Percentiles rank a stretch among this genome's conserved stretches.
These are phyloP conservation scores for Pythium phragmitis DNA, from an alignment of 352 stramenopile species.

Conservation along the genomic window DNA sequence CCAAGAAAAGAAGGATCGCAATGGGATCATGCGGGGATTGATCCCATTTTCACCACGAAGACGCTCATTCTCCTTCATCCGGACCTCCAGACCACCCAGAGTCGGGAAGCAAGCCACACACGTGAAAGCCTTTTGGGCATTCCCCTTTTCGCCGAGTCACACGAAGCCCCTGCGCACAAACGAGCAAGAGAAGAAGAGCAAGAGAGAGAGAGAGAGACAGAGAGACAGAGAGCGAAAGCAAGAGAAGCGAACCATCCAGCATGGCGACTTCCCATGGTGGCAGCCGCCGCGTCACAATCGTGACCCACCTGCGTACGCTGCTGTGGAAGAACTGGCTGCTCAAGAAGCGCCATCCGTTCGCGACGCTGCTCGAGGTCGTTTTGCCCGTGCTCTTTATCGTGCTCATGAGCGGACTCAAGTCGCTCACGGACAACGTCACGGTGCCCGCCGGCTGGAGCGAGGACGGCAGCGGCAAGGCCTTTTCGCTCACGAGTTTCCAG, in stretches of 20 bases:
- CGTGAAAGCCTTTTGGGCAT: too few species aligned
- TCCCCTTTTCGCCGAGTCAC: too few species aligned
- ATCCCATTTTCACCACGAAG: too few species aligned
- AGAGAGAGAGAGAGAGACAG: too few species aligned
- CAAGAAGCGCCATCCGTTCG: conserved; percentile 56
- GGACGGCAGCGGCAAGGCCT: conserved; percentile 12
- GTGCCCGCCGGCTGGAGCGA: conserved; percentile 57
- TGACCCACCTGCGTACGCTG: conserved; percentile 33
- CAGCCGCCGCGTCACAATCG: conserved; percentile 4
- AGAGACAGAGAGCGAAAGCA: too few species aligned
- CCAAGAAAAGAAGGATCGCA: too few species aligned
- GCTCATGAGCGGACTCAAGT: conserved; percentile 49
- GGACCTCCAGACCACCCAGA: too few species aligned
- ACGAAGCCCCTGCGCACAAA: too few species aligned
- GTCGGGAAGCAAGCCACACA: too few species aligned
- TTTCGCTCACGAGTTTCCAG: conserved; percentile 31
- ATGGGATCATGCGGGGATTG: too few species aligned
- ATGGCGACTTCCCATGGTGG: not conserved
- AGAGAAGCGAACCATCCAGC: not conserved
- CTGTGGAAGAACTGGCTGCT: conserved; percentile 72
- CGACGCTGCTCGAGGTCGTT: conserved; percentile 55
- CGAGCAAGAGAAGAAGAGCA: too few species aligned
- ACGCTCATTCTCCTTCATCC: too few species aligned
- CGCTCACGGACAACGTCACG: conserved; percentile 47
- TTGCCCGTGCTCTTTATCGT: conserved; percentile 61